Percentiles rank a stretch among this genome's conserved stretches.
Evolutionary conservation across 192 early-diverging fungal species (phyloP).

Genomic region (Umbelopsis isabellina): DNA sequence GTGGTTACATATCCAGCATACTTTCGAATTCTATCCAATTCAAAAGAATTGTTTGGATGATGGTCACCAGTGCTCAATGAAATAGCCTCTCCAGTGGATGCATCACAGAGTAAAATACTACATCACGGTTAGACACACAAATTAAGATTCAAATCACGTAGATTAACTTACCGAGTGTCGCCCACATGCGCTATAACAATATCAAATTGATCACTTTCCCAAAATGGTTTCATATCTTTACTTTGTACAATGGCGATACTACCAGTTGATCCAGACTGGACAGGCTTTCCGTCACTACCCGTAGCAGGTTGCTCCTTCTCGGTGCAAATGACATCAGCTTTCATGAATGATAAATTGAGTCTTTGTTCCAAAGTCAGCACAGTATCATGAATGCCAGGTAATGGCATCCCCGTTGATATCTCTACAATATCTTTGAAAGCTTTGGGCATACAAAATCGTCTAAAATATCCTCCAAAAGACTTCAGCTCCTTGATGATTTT

Average conservation of each 20-base stretch:
- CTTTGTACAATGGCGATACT: slow-evolving; percentile 67
- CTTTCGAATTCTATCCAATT: slow-evolving; percentile 65
- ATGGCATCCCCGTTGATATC: slow-evolving; percentile 4
- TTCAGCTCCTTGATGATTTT: slow-evolving; percentile 41
- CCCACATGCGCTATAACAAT: slow-evolving; percentile 71
- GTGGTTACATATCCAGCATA: slow-evolving; percentile 74
- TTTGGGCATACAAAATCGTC: slow-evolving; percentile 39
- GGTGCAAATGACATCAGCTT: slow-evolving; percentile 57
- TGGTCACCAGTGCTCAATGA: slow-evolving; percentile 64
- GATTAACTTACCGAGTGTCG: slow-evolving; percentile 51
- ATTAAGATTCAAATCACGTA: not conserved
- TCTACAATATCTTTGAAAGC: slow-evolving; percentile 29
- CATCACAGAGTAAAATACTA: slow-evolving; percentile 60
- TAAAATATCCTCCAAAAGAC: slow-evolving; percentile 50
- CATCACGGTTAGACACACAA: not conserved
- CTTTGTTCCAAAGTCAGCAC: slow-evolving; percentile 72
- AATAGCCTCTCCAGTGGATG: slow-evolving; percentile 55
- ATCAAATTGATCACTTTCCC: slow-evolving; percentile 64
- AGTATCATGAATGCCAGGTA: not conserved
- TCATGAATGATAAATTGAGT: slow-evolving; percentile 64
- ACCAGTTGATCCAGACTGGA: slow-evolving; percentile 69
- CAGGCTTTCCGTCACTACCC: slow-evolving; percentile 24
- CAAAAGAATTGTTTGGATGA: slow-evolving; percentile 63
- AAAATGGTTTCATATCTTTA: slow-evolving; percentile 65
- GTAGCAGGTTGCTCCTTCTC: not conserved